Conservation (phyloP, 768 basidiomycete species). For the Nevesoporus exiguus region DNA sequence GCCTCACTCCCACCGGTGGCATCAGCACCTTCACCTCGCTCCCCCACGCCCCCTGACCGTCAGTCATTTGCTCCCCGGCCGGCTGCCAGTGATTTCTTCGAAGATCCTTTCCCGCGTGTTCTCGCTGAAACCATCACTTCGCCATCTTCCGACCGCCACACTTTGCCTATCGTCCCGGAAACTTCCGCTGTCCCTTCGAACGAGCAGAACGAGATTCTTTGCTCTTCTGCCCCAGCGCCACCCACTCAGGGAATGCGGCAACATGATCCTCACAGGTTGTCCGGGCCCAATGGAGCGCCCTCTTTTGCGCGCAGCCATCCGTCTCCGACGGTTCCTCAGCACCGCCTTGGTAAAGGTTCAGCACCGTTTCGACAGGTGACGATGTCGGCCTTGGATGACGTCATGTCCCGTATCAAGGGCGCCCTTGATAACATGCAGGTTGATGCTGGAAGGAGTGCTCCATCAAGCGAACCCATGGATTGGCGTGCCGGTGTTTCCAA, state of each 20-base stretch:
- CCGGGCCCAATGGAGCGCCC: conserved; percentile 18
- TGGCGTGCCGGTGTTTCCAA: conserved; percentile 22
- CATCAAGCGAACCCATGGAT: conserved; percentile 19
- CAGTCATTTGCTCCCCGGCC: conserved; percentile 41
- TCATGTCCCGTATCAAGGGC: conserved; percentile 83
- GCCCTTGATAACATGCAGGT: conserved; percentile 68
- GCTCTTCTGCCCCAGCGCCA: neutral
- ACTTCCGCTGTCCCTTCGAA: conserved; percentile 1
- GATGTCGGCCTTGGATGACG: conserved; percentile 77
- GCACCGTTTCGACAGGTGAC: conserved; percentile 44
- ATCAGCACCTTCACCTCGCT: conserved; percentile 18
- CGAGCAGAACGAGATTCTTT: conserved; percentile 9
- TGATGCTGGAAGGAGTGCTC: conserved; percentile 30
- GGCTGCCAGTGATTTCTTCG: conserved; percentile 71
- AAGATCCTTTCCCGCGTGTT: conserved; percentile 39
- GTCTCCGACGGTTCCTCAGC: conserved; percentile 14
- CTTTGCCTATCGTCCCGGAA: conserved; percentile 18
- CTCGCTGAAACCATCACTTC: conserved; percentile 36
- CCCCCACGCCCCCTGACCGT: conserved; percentile 18
- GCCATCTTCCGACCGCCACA: conserved; percentile 15
- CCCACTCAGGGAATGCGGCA: conserved; percentile 16
- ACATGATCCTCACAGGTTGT: conserved; percentile 16
- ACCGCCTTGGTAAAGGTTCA: conserved; percentile 23
- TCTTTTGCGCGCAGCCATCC: conserved; percentile 16
- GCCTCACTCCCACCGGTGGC: conserved; percentile 3